These are phyloP conservation scores for Aspergillus ostianus DNA, from an alignment of 495 filamentous ascomycete genomes.

Conservation along the genomic window DNA sequence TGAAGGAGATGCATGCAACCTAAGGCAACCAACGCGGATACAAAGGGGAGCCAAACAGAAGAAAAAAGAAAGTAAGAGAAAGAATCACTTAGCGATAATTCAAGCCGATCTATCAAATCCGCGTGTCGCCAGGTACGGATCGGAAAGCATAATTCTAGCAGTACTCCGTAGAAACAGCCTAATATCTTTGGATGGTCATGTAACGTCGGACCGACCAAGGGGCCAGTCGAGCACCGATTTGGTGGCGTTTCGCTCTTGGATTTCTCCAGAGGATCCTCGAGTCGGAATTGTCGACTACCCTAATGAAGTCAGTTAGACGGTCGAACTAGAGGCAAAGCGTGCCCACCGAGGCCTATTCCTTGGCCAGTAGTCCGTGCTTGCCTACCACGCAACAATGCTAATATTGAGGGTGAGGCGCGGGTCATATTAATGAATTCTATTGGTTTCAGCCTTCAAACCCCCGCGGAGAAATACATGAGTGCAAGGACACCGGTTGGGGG, in stretches of 20 bases:
- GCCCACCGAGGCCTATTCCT: neutral
- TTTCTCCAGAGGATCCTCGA: neutral
- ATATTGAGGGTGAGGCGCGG: neutral
- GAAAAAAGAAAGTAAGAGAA: neutral
- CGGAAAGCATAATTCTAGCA: neutral
- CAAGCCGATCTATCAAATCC: neutral
- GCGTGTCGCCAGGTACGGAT: neutral
- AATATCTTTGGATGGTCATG: neutral
- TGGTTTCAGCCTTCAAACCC: neutral
- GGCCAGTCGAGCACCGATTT: neutral
- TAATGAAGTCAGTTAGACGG: slow-evolving; percentile 1
- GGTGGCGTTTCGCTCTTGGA: neutral
- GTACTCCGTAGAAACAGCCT: neutral
- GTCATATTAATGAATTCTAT: neutral
- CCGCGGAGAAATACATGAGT: slow-evolving; percentile 6
- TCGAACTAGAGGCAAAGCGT: neutral
- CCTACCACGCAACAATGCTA: neutral
- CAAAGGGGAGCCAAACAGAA: neutral
- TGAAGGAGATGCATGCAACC: neutral
- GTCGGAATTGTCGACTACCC: neutral
- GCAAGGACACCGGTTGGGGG: neutral
- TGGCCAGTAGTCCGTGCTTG: neutral
- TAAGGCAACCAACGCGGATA: neutral
- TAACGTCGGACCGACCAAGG: no score
- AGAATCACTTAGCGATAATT: neutral